Evolutionary conservation across 495 filamentous ascomycete species (phyloP).

Genomic region (Hyaloscypha bicolor): DNA sequence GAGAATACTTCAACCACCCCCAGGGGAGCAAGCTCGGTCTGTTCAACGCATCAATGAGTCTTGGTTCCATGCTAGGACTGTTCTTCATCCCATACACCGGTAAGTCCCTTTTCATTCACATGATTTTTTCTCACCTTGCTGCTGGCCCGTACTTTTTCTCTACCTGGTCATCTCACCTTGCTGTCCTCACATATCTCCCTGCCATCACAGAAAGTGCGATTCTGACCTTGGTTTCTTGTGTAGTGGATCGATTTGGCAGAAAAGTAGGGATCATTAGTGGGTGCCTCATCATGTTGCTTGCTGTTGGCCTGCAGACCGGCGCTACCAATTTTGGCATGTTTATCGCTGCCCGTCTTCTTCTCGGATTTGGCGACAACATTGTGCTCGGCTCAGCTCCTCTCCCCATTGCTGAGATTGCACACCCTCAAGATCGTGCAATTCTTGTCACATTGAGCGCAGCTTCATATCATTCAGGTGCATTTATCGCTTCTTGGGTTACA

Average conservation of each 20-base stretch:
- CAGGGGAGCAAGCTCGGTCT: constrained; percentile 11
- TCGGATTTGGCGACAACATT: constrained; percentile 12
- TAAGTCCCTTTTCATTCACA: no score
- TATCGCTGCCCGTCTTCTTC: constrained; percentile 15
- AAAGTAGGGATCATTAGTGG: constrained; percentile 10
- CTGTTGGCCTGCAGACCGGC: constrained; percentile 15
- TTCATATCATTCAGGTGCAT: constrained; percentile 5
- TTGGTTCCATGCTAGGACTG: no score
- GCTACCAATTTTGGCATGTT: constrained; percentile 13
- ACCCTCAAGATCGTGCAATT: constrained; percentile 12
- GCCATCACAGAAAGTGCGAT: constrained; percentile 14
- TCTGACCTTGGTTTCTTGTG: constrained; percentile 16
- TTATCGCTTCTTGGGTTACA: constrained; percentile 52
- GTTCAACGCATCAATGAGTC: constrained; percentile 17
- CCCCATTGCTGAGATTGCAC: constrained; percentile 11
- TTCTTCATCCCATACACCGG: no score
- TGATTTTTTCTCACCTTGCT: no score
- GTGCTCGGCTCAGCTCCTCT: constrained; percentile 11
- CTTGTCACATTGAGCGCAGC: constrained; percentile 5
- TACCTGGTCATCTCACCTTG: no score
- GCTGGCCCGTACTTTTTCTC: no score
- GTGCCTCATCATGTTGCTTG: constrained; percentile 21
- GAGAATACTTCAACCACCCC: constrained; percentile 20
- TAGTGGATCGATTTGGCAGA: constrained; percentile 22
- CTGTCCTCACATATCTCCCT: no score